Evolutionary conservation across 352 stramenopile species (phyloP).

Genomic region (Pythium rishiriense): DNA sequence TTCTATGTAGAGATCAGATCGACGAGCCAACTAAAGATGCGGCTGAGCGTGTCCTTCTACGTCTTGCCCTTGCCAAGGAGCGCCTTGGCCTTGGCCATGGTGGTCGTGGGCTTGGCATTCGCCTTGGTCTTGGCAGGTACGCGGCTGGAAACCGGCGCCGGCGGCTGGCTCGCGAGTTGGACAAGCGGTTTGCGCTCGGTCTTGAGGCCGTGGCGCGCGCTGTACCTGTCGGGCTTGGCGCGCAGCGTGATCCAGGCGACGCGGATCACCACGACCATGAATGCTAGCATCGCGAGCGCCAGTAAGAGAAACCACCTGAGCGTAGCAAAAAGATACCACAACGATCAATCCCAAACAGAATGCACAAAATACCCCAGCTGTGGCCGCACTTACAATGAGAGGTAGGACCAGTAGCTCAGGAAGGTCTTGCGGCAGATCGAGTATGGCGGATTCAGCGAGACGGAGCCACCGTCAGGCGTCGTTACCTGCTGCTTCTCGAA

Average conservation of each 20-base stretch:
- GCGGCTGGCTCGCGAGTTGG: constrained; percentile 4
- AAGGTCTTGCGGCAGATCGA: constrained; percentile 27
- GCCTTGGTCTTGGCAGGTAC: neutral
- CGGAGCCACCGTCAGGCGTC: neutral
- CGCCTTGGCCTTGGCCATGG: constrained; percentile 8
- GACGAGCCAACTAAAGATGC: neutral
- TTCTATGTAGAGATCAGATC: constrained; percentile 3
- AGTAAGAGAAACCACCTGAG: constrained; percentile 29
- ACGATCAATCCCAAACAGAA: no score
- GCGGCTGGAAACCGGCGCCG: neutral
- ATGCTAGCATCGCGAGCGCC: constrained; percentile 12
- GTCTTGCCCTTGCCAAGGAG: constrained; percentile 5
- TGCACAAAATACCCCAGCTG: no score
- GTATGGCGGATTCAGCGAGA: constrained; percentile 15
- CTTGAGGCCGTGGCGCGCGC: constrained; percentile 13
- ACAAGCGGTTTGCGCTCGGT: constrained; percentile 27
- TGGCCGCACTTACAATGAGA: constrained; percentile 29
- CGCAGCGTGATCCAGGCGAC: constrained; percentile 26
- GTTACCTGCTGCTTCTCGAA: no score
- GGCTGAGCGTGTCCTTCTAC: neutral
- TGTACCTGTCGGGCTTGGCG: constrained; percentile 22
- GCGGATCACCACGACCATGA: constrained; percentile 27
- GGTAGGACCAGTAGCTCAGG: constrained; percentile 31
- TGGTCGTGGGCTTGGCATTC: neutral
- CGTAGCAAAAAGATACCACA: neutral